A percentile compares a stretch with the other conserved stretches of the same genome.
These are phyloP conservation scores for Elsinoe batatas DNA, from an alignment of 2,329 filamentous ascomycete genomes.

Conservation along the genomic window DNA sequence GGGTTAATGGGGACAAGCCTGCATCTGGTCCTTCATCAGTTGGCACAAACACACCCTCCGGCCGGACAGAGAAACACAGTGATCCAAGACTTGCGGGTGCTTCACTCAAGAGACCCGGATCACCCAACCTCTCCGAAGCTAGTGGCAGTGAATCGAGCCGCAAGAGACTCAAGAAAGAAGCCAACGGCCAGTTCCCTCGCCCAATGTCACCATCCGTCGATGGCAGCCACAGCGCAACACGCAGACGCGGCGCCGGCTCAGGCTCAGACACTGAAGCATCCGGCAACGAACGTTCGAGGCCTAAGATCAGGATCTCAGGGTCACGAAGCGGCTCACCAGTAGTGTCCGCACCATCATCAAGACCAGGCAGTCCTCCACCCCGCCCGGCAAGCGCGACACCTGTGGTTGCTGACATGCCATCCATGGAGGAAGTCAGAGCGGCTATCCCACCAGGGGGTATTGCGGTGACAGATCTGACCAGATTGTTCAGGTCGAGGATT, in stretches of 20 bases:
- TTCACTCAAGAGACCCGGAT: slow-evolving; percentile 70
- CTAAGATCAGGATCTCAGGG: slow-evolving; percentile 46
- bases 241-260: slow-evolving; percentile 40
- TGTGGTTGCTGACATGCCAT: slow-evolving; percentile 26
- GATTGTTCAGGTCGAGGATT: slow-evolving; percentile 33
- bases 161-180: slow-evolving; percentile 51
- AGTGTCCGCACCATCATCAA: slow-evolving; percentile 20
- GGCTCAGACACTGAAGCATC: slow-evolving; percentile 65
- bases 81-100: slow-evolving; percentile 40
- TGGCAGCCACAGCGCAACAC: not conserved
- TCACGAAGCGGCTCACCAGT: slow-evolving; percentile 8
- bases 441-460: slow-evolving; percentile 37
- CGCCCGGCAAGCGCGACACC: slow-evolving; percentile 17
- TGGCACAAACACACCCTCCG: slow-evolving; percentile 58
- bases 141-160: slow-evolving; percentile 82
- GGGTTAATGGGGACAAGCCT: slow-evolving; percentile 35
- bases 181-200: slow-evolving; percentile 30
- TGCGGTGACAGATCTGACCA: slow-evolving; percentile 32
- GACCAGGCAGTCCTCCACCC: slow-evolving; percentile 25
- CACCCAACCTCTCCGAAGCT: slow-evolving; percentile 78
- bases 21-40: slow-evolving; percentile 54
- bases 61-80: slow-evolving; percentile 43
- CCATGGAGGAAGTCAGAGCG: slow-evolving; percentile 35
- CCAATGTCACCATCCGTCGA: slow-evolving; percentile 16
- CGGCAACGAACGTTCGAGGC: slow-evolving; percentile 45